These are phyloP conservation scores for Davidsoniella eucalypti DNA, from an alignment of 2,329 filamentous ascomycete species.

Conservation along the genomic window DNA sequence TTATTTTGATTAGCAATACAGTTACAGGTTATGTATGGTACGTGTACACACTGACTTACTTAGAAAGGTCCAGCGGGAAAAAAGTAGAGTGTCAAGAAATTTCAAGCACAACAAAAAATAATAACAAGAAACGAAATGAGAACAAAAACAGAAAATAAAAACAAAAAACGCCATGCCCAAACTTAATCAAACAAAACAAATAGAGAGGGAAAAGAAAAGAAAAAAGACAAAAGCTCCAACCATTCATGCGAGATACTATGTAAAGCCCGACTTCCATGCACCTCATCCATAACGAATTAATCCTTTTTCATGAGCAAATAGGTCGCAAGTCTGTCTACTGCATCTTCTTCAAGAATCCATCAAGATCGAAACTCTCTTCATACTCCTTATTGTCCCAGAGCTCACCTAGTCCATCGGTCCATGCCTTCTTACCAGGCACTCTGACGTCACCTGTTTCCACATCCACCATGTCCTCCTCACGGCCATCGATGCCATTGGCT, in stretches of 20 bases:
- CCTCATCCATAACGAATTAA: background rate
- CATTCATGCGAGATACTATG: too few species aligned
- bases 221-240: too few species aligned
- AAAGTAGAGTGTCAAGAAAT: background rate
- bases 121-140: background rate
- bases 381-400: conserved; percentile 97
- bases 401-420: conserved; percentile 87
- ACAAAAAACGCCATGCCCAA: conserved; percentile 9
- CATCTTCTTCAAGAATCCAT: conserved; percentile 92
- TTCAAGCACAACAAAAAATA: background rate
- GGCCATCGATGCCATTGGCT: conserved; percentile 36
- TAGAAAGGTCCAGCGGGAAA: background rate
- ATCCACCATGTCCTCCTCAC: conserved; percentile 79
- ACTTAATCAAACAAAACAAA: background rate
- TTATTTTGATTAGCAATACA: too few species aligned
- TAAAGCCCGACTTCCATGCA: too few species aligned
- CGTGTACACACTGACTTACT: background rate
- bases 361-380: conserved; percentile 92
- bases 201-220: too few species aligned
- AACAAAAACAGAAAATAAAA: background rate
- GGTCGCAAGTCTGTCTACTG: conserved; percentile 26
- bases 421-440: conserved; percentile 91
- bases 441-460: conserved; percentile 84
- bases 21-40: background rate
- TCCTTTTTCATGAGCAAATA: background rate